phyloP scores from a whole-genome alignment of 2,329 filamentous ascomycete species.

The Orbilia blumenaviensis region DNA sequence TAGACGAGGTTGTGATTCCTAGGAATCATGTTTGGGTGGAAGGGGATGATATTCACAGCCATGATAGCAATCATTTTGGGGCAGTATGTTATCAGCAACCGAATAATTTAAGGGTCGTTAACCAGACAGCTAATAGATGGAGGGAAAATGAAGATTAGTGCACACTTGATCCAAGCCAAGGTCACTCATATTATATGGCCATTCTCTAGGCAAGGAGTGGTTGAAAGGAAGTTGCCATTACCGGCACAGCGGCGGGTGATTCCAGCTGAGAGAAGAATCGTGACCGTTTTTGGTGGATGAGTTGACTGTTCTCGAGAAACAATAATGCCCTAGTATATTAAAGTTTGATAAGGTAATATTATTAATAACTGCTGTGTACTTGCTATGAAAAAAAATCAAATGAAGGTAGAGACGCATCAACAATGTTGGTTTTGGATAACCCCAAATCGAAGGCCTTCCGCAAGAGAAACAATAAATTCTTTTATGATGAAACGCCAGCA shows the following conservation, averaged over 20 bases:
- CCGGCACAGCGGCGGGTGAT: slow-evolving; percentile 29
- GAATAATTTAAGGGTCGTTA: background rate
- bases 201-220: slow-evolving; percentile 67
- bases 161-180: slow-evolving; percentile 73
- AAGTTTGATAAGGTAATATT: too few relatives aligned
- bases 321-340: background rate
- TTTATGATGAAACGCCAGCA: too few relatives aligned
- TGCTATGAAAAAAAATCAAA: too few relatives aligned
- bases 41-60: slow-evolving; percentile 76
- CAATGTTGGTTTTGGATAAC: too few relatives aligned
- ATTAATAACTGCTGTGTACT: too few relatives aligned
- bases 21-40: slow-evolving; percentile 93
- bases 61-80: slow-evolving; percentile 91
- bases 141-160: too few relatives aligned
- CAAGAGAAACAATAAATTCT: too few relatives aligned
- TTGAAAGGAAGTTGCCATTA: slow-evolving; percentile 60
- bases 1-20: slow-evolving; percentile 71
- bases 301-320: too few relatives aligned
- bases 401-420: too few relatives aligned
- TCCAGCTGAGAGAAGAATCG: slow-evolving; percentile 2
- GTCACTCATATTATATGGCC: slow-evolving; percentile 79
- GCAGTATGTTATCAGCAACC: slow-evolving; percentile 64
- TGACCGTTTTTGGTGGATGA: slow-evolving; percentile 4
- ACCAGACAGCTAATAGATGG: background rate
- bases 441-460: too few relatives aligned